Evolutionary conservation across 306 rosid species (phyloP).

Genomic region (Cucumis hystrix): DNA sequence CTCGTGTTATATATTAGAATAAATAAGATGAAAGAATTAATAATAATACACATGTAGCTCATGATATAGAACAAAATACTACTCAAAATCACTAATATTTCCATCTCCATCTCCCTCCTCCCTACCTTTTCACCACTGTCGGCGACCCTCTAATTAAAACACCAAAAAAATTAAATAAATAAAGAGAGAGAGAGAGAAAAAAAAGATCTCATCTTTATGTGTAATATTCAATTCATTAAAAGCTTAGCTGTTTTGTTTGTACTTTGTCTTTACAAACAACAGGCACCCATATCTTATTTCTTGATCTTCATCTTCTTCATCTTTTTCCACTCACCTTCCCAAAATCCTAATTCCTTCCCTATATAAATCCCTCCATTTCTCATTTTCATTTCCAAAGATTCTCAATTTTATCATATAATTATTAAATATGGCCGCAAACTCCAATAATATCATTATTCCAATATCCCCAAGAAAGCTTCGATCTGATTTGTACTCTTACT

Average conservation of each 20-base stretch:
- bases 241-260: slow-evolving; percentile 54
- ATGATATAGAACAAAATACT: no score
- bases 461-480: slow-evolving; percentile 73
- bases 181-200: background rate
- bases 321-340: slow-evolving; percentile 61
- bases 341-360: slow-evolving; percentile 5
- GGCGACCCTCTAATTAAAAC: background rate
- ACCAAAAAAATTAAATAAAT: background rate
- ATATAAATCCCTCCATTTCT: slow-evolving; percentile 33
- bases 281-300: slow-evolving; percentile 25
- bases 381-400: background rate
- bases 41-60: no score
- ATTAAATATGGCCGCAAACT: no score
- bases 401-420: no score
- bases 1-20: no score
- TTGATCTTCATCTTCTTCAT: slow-evolving; percentile 9
- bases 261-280: slow-evolving; percentile 29
- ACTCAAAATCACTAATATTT: no score
- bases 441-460: background rate
- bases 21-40: no score
- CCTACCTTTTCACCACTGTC: background rate
- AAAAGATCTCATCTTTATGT: background rate
- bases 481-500: slow-evolving; percentile 61
- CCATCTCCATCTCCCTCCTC: no score
- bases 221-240: slow-evolving; percentile 15